phyloP scores from a whole-genome alignment of 148 eudicot genomes.

The Camellia granthamiana region DNA sequence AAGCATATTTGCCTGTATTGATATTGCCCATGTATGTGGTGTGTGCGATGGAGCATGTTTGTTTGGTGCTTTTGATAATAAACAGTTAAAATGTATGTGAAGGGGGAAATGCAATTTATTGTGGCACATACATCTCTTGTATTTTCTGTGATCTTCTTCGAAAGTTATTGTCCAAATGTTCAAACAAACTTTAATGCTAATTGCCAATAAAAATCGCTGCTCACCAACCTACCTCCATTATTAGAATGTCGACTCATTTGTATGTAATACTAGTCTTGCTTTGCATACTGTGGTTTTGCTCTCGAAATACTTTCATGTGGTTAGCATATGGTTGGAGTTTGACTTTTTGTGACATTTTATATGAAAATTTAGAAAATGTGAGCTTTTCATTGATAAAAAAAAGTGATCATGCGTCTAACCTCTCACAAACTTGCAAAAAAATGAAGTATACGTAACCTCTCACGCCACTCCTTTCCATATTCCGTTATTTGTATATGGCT shows the following conservation, averaged over 20 bases:
- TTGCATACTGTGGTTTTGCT: not conserved
- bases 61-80: slow-evolving; percentile 2
- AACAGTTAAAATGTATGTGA: not conserved
- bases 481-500: not conserved
- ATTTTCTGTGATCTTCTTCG: not conserved
- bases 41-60: slow-evolving; percentile 4
- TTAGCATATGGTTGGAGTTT: not conserved
- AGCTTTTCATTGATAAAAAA: not conserved
- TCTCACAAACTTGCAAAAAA: not conserved
- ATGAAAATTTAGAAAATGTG: not conserved
- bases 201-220: not conserved
- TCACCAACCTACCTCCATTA: slow-evolving; percentile 1
- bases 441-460: not conserved
- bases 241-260: not conserved
- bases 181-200: not conserved
- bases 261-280: not conserved
- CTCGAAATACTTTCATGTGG: not conserved
- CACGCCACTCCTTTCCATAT: not conserved
- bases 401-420: not conserved
- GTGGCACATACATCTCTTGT: not conserved
- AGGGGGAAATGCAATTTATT: not conserved
- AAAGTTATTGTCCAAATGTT: not conserved
- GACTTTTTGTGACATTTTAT: not conserved
- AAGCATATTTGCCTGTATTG: slow-evolving; percentile 1
- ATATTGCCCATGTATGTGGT: not conserved